These are phyloP conservation scores for Mimosa bimucronata DNA, from an alignment of 306 rosid genomes.

Conservation along the genomic window DNA sequence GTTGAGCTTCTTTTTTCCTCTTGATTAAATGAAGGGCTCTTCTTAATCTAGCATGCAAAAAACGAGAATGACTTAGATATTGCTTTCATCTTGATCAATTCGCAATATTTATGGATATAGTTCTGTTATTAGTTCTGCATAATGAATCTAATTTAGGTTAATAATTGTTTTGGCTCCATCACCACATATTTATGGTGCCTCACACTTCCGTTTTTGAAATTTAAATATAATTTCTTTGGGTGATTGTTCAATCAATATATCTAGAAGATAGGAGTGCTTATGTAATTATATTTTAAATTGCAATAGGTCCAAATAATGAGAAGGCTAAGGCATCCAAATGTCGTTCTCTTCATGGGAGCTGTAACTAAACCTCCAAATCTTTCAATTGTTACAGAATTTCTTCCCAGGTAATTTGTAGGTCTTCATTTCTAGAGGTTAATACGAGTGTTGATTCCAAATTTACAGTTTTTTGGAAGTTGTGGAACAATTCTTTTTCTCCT, in stretches of 20 bases:
- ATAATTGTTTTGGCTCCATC: no score
- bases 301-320: slow-evolving; percentile 88
- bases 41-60: no score
- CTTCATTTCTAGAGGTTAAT: slow-evolving; percentile 36
- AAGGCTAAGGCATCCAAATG: slow-evolving; percentile 96
- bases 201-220: background rate
- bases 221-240: background rate
- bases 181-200: no score
- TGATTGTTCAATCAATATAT: slow-evolving; percentile 9
- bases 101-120: no score
- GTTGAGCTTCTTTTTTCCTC: no score
- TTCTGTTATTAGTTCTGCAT: no score
- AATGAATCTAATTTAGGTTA: no score
- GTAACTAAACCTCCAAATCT: slow-evolving; percentile 93
- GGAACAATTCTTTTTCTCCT: slow-evolving; percentile 14
- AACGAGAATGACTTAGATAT: no score
- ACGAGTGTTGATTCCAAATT: slow-evolving; percentile 26
- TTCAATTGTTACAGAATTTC: slow-evolving; percentile 96
- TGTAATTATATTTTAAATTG: slow-evolving; percentile 46
- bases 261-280: slow-evolving; percentile 33
- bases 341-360: slow-evolving; percentile 99
- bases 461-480: slow-evolving; percentile 28
- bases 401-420: slow-evolving; percentile 78
- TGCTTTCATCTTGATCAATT: no score
- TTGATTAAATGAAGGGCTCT: no score